Conservation (phyloP, 2,329 filamentous ascomycete genomes). For the Xylariaceae sp. region DNA sequence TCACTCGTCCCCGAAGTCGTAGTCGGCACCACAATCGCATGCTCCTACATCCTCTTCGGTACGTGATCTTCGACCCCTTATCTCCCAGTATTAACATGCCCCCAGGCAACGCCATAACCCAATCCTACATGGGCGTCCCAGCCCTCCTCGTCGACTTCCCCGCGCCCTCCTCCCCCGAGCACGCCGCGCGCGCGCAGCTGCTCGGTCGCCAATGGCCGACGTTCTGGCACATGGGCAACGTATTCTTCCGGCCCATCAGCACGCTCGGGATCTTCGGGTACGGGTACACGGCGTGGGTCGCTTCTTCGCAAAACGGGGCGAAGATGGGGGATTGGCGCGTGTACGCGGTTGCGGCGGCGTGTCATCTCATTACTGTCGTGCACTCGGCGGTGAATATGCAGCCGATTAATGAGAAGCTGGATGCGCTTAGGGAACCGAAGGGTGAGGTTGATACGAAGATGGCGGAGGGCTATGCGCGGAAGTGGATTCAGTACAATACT, state of each 20-base stretch:
- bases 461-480: constrained; percentile 33
- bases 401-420: constrained; percentile 45
- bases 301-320: constrained; percentile 22
- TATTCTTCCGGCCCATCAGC: constrained; percentile 48
- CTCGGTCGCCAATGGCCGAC: constrained; percentile 46
- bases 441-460: constrained; percentile 23
- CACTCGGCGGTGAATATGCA: constrained; percentile 48
- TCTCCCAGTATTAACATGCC: not conserved
- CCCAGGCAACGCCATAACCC: constrained; percentile 47
- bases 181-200: constrained; percentile 38
- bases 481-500: constrained; percentile 34
- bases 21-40: constrained; percentile 41
- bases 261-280: constrained; percentile 45
- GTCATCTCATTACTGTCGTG: constrained; percentile 43
- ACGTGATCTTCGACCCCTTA: constrained; percentile 11
- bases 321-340: constrained; percentile 39
- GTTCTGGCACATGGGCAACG: constrained; percentile 46
- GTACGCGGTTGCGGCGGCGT: constrained; percentile 39
- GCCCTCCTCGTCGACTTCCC: constrained; percentile 44
- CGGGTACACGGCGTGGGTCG: constrained; percentile 38
- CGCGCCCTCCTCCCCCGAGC: constrained; percentile 35
- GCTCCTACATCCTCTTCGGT: constrained; percentile 46
- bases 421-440: constrained; percentile 32
- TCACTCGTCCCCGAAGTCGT: constrained; percentile 30
- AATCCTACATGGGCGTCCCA: constrained; percentile 48